A percentile compares a stretch with the other conserved stretches of the same genome.
Conservation (phyloP, 345 rosid species). For the Turritis glabra region DNA sequence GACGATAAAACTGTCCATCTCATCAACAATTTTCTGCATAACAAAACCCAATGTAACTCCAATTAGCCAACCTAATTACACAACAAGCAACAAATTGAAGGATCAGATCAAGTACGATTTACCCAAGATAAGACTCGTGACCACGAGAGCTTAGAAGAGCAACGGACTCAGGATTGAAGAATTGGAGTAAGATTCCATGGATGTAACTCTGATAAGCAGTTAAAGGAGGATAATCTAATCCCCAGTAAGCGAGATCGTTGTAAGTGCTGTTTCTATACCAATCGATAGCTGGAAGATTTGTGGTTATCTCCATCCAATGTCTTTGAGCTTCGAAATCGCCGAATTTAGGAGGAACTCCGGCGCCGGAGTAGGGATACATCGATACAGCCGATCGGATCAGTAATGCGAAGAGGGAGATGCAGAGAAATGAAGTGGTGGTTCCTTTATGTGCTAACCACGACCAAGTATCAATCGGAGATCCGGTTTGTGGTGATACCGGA, state of each 20-base stretch:
- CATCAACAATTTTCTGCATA: constrained; percentile 82
- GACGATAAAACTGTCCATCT: constrained; percentile 91
- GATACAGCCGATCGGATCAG: constrained; percentile 70
- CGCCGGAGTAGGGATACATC: constrained; percentile 82
- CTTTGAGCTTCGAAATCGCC: constrained; percentile 97
- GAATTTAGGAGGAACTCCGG: constrained; percentile 71
- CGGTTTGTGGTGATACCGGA: background rate
- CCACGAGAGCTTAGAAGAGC: constrained; percentile 73
- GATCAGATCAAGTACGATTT: constrained; percentile 13
- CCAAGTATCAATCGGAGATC: constrained; percentile 35
- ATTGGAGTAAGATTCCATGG: constrained; percentile 69
- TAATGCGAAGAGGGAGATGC: constrained; percentile 62
- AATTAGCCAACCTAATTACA: background rate
- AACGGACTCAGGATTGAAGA: constrained; percentile 66
- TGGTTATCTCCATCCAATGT: constrained; percentile 99
- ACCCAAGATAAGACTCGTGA: constrained; percentile 80
- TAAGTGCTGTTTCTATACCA: constrained; percentile 73
- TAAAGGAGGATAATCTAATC: constrained; percentile 96
- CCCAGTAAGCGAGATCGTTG: constrained; percentile 90
- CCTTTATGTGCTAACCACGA: constrained; percentile 52
- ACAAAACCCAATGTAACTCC: constrained; percentile 10
- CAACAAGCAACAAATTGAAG: background rate
- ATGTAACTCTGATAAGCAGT: constrained; percentile 93
- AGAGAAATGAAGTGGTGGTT: constrained; percentile 47
- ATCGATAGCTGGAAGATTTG: constrained; percentile 58